Conservation (phyloP, 2,329 filamentous ascomycete species). For the Fusarium veterinarium region DNA sequence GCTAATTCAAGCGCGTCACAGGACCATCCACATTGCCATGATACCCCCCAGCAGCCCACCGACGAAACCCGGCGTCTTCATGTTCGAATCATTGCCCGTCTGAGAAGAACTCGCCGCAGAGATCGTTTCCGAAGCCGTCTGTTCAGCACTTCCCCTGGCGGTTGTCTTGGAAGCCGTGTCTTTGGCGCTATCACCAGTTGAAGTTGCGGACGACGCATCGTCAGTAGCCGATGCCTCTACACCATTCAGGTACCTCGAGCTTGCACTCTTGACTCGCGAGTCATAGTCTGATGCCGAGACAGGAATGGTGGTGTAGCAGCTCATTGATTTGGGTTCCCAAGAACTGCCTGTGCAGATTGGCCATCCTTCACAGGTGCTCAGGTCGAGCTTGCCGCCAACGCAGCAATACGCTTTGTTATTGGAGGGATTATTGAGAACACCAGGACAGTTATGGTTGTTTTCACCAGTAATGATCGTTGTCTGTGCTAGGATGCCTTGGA, state of each 20-base stretch:
- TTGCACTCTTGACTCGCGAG: conserved; percentile 10
- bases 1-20: not conserved
- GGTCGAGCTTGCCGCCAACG: conserved; percentile 8
- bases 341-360: conserved; percentile 18
- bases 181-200: not conserved
- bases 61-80: not conserved
- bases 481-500: not conserved
- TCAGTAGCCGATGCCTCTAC: not conserved
- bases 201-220: not conserved
- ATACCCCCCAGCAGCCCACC: not conserved
- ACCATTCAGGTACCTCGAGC: conserved; percentile 2
- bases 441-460: not conserved
- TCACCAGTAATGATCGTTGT: not conserved
- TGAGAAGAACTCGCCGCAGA: not conserved
- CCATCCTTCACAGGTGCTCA: conserved; percentile 24
- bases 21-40: not conserved
- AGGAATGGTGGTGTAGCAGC: conserved; percentile 3
- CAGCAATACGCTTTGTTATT: conserved; percentile 6
- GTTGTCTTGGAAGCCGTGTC: not conserved
- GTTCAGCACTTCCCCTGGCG: too few relatives aligned
- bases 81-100: not conserved
- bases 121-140: not conserved
- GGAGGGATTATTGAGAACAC: not conserved
- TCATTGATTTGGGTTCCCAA: not conserved
- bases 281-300: conserved; percentile 9